Evolutionary conservation across 2,329 filamentous ascomycete species (phyloP).

Genomic region (Chaetothyriales sp.): DNA sequence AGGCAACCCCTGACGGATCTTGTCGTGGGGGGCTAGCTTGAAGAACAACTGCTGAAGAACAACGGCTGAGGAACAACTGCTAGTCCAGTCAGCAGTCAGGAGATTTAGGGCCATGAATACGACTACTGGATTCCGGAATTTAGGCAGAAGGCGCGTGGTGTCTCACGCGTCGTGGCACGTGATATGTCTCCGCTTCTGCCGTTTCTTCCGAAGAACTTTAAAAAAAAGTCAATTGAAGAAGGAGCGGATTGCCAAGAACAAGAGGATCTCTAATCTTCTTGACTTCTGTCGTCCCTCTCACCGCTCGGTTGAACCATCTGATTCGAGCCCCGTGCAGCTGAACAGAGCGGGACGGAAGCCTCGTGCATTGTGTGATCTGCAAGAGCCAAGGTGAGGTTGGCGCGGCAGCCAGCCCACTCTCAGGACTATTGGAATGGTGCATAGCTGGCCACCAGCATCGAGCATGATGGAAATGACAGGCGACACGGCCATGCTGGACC

Average conservation of each 20-base stretch:
- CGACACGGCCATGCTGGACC: slow-evolving; percentile 13
- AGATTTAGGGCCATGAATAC: too few relatives aligned
- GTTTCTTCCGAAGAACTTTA: neutral
- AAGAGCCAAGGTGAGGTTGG: neutral
- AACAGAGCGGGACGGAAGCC: too few relatives aligned
- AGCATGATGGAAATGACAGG: slow-evolving; percentile 11
- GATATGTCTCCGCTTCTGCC: neutral
- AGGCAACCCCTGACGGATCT: neutral
- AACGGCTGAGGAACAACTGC: too few relatives aligned
- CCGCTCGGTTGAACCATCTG: too few relatives aligned
- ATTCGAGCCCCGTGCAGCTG: too few relatives aligned
- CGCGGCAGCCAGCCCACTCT: neutral
- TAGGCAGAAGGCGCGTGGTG: neutral
- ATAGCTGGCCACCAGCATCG: neutral
- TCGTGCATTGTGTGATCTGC: too few relatives aligned
- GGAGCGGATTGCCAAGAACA: neutral
- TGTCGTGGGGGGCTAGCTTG: too few relatives aligned
- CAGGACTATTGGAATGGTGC: neutral
- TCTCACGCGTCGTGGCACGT: neutral
- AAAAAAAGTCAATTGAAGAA: neutral
- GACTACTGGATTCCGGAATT: too few relatives aligned
- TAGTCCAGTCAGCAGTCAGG: too few relatives aligned
- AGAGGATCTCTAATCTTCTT: neutral
- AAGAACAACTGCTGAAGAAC: neutral
- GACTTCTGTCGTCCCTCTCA: too few relatives aligned